Evolutionary conservation across 1,139 yeast species (phyloP).

Genomic region (Taphrina flavorubra): DNA sequence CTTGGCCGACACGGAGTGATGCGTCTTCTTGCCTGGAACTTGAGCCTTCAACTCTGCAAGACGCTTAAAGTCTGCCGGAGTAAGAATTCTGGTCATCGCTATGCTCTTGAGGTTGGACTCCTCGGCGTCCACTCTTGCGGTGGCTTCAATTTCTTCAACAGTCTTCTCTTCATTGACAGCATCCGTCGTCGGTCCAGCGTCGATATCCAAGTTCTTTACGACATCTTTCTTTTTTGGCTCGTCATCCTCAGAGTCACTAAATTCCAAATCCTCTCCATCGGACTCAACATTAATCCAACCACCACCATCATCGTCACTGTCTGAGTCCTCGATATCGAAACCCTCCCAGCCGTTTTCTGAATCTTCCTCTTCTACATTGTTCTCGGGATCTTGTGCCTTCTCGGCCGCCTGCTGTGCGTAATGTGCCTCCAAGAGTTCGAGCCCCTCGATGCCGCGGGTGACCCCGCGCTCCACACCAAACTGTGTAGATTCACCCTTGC

Average conservation of each 20-base stretch:
- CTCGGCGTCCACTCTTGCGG: constrained; percentile 47
- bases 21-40: constrained; percentile 39
- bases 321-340: constrained; percentile 53
- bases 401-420: constrained; percentile 63
- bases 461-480: constrained; percentile 74
- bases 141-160: constrained; percentile 39
- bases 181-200: constrained; percentile 47
- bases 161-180: constrained; percentile 41
- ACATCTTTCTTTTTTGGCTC: constrained; percentile 51
- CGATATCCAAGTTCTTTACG: constrained; percentile 44
- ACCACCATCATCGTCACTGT: constrained; percentile 56
- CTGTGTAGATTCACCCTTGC: constrained; percentile 47
- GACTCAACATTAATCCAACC: constrained; percentile 64
- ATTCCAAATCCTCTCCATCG: constrained; percentile 59
- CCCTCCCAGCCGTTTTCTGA: constrained; percentile 64
- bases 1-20: constrained; percentile 29
- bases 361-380: constrained; percentile 59
- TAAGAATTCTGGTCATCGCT: constrained; percentile 75
- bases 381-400: constrained; percentile 54
- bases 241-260: constrained; percentile 52
- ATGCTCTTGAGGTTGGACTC: constrained; percentile 58
- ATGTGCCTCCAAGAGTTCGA: constrained; percentile 89
- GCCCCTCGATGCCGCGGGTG: constrained; percentile 79
- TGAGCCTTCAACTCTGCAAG: constrained; percentile 77
- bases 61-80: constrained; percentile 97